Evolutionary conservation across 345 rosid genomes (phyloP), one percentile per base, ranked within the genome.

Genomic region (Sonneratia alba): DNA sequence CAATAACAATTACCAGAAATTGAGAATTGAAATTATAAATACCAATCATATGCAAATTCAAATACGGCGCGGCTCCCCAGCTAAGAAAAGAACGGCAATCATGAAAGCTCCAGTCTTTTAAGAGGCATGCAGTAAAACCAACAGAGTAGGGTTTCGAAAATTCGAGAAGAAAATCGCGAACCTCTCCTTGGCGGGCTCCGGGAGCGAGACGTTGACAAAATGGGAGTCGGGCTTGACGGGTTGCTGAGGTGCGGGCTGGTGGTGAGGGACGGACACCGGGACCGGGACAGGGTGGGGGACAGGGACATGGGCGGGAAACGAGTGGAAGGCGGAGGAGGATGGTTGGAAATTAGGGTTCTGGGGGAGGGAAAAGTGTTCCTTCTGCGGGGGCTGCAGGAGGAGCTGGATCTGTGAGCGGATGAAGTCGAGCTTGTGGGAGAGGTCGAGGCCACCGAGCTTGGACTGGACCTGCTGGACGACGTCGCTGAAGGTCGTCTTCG

Each of bases 341-440:
- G 72, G 68, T 22, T 73, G 78, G 70, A 71, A 78, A 76, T 70
- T 73, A 22, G 70, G 67, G 3, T 73, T 11, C n/a, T 72, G 73
- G 43, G 70, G 77, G 53, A 40, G 42, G 43, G 76, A 11, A 48
- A 47, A 42, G 38, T 47, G 51, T 9, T 47, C 68, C 24, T 34
- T 55, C 18, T 55, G 68, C 16, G 48, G 47, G 47, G 76, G 72
- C 34, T 76, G 77, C 16, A 79, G 55, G 73, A 76, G 73, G 66
- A 72, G 43, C 5, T 75, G 81, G 79, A 82, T 69, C 75, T 82
- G 85, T 65, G 76, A 32, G 27, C 75, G 76, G 67, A 82, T 77
- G 77, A 82, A 77, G 73, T 82, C 82, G 59, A 79, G 2, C 73
- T 77, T 79, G 73, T 76, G 77, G 68, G 85, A 71, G 72, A 81